These are phyloP conservation scores for Capsicum baccatum DNA, from an alignment of 257 asterid species.

Conservation along the genomic window DNA sequence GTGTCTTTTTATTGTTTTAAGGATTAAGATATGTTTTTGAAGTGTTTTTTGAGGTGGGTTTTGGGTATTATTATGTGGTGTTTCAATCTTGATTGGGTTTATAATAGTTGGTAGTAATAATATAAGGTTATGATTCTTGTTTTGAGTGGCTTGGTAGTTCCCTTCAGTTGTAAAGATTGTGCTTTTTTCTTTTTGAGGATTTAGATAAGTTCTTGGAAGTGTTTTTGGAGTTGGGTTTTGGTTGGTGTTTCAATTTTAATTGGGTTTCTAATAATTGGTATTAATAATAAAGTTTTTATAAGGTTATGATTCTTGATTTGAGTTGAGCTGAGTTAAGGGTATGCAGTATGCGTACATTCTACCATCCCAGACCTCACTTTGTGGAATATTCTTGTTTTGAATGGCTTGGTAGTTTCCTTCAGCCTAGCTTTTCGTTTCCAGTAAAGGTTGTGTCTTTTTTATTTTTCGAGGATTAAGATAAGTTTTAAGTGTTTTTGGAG, in stretches of 20 bases:
- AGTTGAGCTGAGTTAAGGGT: no score
- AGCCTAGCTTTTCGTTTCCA: not conserved
- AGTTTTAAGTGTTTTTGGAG: not conserved
- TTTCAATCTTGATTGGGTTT: not conserved
- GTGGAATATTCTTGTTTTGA: no score
- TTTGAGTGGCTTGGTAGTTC: not conserved
- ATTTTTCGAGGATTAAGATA: not conserved
- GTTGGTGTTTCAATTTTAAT: not conserved
- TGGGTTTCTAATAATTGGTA: not conserved
- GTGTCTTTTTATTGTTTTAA: not conserved
- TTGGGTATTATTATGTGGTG: not conserved
- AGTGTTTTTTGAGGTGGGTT: not conserved
- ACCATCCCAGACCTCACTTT: no score
- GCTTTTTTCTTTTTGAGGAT: not conserved
- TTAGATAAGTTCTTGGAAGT: not conserved
- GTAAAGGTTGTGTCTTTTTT: not conserved
- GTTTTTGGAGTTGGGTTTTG: not conserved
- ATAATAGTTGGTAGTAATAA: not conserved
- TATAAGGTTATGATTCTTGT: not conserved
- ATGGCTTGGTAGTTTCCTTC: no score
- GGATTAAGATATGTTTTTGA: not conserved
- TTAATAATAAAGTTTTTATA: not conserved
- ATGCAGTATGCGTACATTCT: no score
- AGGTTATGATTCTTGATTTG: not conserved
- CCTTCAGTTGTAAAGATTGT: not conserved